Evolutionary conservation across 2,329 filamentous ascomycete species (phyloP).

Genomic region (Escovopsis weberi): DNA sequence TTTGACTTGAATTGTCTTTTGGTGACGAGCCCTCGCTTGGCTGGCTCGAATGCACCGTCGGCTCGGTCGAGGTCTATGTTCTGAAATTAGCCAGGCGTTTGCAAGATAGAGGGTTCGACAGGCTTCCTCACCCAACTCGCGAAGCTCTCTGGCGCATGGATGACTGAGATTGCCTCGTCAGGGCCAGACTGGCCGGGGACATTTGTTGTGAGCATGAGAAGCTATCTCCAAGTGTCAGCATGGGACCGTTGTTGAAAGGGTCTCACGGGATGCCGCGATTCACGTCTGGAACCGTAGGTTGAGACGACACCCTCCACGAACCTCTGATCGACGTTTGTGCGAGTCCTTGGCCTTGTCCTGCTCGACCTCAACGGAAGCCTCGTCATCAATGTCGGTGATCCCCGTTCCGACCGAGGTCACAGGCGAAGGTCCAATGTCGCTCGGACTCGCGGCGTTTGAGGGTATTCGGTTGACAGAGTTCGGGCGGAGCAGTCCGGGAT

Average conservation of each 20-base stretch:
- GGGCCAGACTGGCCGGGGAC: slow-evolving; percentile 44
- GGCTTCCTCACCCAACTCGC: slow-evolving; percentile 52
- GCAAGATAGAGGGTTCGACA: background rate
- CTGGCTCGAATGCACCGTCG: slow-evolving; percentile 20
- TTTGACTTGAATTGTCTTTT: slow-evolving; percentile 10
- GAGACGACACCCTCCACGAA: slow-evolving; percentile 7
- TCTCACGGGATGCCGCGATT: no score
- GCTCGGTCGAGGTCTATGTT: slow-evolving; percentile 27
- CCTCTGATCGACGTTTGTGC: slow-evolving; percentile 16
- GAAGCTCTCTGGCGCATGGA: slow-evolving; percentile 78
- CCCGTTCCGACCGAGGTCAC: slow-evolving; percentile 77
- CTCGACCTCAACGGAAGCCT: slow-evolving; percentile 47
- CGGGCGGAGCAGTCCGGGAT: slow-evolving; percentile 37
- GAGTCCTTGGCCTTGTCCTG: slow-evolving; percentile 10
- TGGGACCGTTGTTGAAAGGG: background rate
- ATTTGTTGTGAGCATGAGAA: slow-evolving; percentile 40
- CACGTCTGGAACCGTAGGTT: no score
- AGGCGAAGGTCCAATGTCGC: slow-evolving; percentile 63
- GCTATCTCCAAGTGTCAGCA: slow-evolving; percentile 18
- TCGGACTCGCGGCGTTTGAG: slow-evolving; percentile 43
- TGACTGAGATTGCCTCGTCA: slow-evolving; percentile 77
- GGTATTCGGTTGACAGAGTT: slow-evolving; percentile 32
- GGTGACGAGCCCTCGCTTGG: slow-evolving; percentile 23
- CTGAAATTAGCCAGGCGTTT: slow-evolving; percentile 10
- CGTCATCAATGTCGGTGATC: slow-evolving; percentile 73